A percentile compares a stretch with the other conserved stretches of the same genome.
These are phyloP conservation scores for Spirogloea muscicola DNA, from an alignment of 139 green algal species.

Conservation along the genomic window DNA sequence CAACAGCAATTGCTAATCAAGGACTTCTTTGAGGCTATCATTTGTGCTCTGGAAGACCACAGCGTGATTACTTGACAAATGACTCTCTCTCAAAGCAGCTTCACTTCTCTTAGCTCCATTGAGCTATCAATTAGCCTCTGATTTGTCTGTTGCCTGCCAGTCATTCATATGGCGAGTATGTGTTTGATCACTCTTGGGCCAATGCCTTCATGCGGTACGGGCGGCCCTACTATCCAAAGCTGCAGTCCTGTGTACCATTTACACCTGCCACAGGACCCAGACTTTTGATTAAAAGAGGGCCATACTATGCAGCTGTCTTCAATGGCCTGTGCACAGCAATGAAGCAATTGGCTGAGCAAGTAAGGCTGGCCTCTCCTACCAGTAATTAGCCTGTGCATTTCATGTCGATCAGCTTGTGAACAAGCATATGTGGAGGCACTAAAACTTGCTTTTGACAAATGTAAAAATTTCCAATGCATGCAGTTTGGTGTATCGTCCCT, in stretches of 20 bases:
- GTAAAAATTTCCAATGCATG: not conserved
- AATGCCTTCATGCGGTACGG: constrained; percentile 41
- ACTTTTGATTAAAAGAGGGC: constrained; percentile 52
- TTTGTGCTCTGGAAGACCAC: too few species aligned
- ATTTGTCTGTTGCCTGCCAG: not conserved
- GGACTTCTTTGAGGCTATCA: too few species aligned
- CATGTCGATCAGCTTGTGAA: too few species aligned
- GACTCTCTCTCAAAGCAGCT: not conserved
- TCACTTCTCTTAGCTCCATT: not conserved
- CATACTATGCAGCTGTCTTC: constrained; percentile 29
- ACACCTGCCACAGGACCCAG: constrained; percentile 71
- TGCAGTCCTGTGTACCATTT: constrained; percentile 88
- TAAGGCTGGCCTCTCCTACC: not conserved
- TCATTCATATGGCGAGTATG: constrained; percentile 78
- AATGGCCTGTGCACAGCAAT: not conserved
- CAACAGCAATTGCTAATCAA: not conserved
- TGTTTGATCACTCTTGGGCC: constrained; percentile 79
- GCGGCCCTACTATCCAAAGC: constrained; percentile 82
- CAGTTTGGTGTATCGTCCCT: constrained; percentile 57
- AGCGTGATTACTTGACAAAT: too few species aligned
- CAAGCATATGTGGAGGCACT: too few species aligned
- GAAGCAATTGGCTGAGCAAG: constrained; percentile 13
- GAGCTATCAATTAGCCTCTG: not conserved
- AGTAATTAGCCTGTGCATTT: not conserved
- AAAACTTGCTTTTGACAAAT: too few species aligned